Evolutionary conservation across 2,329 filamentous ascomycete genomes (phyloP).

Genomic region (Scopulariopsis brevicaulis): DNA sequence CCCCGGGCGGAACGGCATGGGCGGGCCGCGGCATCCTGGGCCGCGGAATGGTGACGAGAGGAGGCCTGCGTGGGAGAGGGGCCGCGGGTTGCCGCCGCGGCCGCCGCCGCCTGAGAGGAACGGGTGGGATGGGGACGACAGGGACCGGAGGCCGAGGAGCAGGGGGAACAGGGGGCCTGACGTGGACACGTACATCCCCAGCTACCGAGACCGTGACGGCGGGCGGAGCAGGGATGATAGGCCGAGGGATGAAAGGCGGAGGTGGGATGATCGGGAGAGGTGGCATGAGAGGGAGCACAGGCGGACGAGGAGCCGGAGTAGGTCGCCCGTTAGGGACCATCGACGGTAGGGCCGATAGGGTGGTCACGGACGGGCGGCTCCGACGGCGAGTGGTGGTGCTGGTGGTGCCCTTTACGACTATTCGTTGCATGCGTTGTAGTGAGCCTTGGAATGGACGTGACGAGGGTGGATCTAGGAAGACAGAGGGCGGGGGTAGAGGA

Average conservation of each 20-base stretch:
- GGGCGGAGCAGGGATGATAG: conserved; percentile 21
- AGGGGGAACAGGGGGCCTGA: conserved; percentile 21
- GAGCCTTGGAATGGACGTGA: too few relatives aligned
- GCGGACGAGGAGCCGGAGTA: conserved; percentile 26
- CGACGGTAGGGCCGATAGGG: conserved; percentile 26
- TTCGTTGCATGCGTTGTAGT: neutral
- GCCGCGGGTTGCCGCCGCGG: conserved; percentile 34
- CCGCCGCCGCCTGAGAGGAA: conserved; percentile 34
- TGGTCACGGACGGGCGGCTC: neutral
- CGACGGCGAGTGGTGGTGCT: neutral
- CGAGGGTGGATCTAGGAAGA: neutral
- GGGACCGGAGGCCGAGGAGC: conserved; percentile 18
- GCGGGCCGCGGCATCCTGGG: conserved; percentile 29
- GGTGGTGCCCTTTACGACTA: neutral
- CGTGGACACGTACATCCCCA: conserved; percentile 39
- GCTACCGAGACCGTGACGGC: conserved; percentile 22
- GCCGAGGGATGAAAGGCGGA: conserved; percentile 2
- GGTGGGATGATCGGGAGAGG: conserved; percentile 27
- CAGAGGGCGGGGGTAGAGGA: neutral
- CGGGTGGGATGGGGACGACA: conserved; percentile 20
- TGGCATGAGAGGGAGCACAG: conserved; percentile 20
- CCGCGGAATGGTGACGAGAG: conserved; percentile 25
- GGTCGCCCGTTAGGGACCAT: conserved; percentile 29
- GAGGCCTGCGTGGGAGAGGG: conserved; percentile 40
- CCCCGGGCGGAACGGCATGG: conserved; percentile 31